Percentiles rank a stretch among this genome's conserved stretches.
phyloP scores from a whole-genome alignment of 257 asterid genomes.

The Gentiana dahurica region DNA sequence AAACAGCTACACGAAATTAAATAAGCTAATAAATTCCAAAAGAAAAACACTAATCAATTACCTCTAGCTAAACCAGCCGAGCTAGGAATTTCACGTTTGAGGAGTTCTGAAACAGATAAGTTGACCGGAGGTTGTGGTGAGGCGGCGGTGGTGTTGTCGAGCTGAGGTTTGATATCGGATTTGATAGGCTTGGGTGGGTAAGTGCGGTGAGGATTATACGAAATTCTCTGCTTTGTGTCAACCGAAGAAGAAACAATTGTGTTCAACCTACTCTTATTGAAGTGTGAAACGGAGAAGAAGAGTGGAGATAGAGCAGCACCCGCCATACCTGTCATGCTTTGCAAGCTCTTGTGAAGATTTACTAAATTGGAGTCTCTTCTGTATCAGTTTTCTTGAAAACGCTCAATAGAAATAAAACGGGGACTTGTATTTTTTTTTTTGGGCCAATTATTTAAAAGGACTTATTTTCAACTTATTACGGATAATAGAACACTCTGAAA shows the following conservation, averaged over 20 bases:
- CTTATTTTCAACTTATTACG: no score
- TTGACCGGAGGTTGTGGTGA: slow-evolving; percentile 20
- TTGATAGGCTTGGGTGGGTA: slow-evolving; percentile 36
- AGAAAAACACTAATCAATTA: slow-evolving; percentile 15
- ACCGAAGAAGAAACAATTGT: slow-evolving; percentile 48
- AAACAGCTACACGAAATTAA: background rate
- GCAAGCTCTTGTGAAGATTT: no score
- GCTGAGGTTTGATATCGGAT: slow-evolving; percentile 5
- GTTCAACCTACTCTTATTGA: background rate
- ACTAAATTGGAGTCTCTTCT: no score
- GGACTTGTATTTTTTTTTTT: no score
- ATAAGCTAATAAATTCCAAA: no score
- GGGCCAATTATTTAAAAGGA: no score
- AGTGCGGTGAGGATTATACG: slow-evolving; percentile 82
- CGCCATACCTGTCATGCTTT: slow-evolving; percentile 16
- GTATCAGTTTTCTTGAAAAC: no score
- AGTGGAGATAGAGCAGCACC: slow-evolving; percentile 30
- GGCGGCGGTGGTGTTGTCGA: background rate
- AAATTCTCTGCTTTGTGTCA: slow-evolving; percentile 53
- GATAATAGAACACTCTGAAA: no score
- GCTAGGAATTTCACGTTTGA: slow-evolving; percentile 39
- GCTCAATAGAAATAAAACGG: no score
- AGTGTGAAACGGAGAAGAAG: slow-evolving; percentile 17
- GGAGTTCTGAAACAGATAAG: slow-evolving; percentile 59
- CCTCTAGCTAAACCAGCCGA: slow-evolving; percentile 8